These are phyloP conservation scores for Nothophaeocryptopus gaeumannii DNA, from an alignment of 2,329 filamentous ascomycete species.

Conservation along the genomic window DNA sequence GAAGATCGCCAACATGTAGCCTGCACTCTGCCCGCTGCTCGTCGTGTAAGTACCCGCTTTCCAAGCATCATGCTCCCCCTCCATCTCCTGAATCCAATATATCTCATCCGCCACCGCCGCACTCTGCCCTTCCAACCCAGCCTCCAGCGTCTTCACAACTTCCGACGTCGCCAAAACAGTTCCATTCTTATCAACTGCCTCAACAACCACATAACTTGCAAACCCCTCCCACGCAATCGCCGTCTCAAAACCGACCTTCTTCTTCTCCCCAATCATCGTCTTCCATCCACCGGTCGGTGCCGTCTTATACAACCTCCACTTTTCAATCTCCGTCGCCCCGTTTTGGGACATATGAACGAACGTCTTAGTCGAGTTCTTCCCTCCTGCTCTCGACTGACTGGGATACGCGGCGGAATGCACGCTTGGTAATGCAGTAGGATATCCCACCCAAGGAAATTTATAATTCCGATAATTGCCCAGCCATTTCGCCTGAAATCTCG, in stretches of 20 bases:
- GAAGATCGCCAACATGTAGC: constrained; percentile 7
- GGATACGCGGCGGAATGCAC: constrained; percentile 30
- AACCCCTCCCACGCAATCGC: constrained; percentile 9
- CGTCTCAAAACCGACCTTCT: constrained; percentile 16
- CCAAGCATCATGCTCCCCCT: constrained; percentile 10
- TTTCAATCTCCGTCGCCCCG: constrained; percentile 39
- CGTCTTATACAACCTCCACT: constrained; percentile 34
- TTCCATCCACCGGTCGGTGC: background rate
- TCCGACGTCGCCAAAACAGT: constrained; percentile 6
- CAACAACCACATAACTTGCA: constrained; percentile 16
- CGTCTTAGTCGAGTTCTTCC: constrained; percentile 17
- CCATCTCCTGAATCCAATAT: constrained; percentile 15
- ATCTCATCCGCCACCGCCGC: constrained; percentile 17
- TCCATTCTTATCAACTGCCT: constrained; percentile 19
- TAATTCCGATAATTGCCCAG: constrained; percentile 41
- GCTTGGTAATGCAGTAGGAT: constrained; percentile 24
- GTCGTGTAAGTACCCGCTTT: constrained; percentile 5
- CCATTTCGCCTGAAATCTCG: constrained; percentile 33
- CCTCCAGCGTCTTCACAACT: background rate
- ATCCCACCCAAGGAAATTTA: constrained; percentile 38
- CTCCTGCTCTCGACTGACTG: background rate
- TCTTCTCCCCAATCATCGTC: background rate
- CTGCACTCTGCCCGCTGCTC: background rate
- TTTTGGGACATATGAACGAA: constrained; percentile 36
- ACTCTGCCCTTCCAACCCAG: constrained; percentile 2